These are phyloP conservation scores for Schwanniomyces yamadae DNA, from an alignment of 805 yeast species.

Conservation along the genomic window DNA sequence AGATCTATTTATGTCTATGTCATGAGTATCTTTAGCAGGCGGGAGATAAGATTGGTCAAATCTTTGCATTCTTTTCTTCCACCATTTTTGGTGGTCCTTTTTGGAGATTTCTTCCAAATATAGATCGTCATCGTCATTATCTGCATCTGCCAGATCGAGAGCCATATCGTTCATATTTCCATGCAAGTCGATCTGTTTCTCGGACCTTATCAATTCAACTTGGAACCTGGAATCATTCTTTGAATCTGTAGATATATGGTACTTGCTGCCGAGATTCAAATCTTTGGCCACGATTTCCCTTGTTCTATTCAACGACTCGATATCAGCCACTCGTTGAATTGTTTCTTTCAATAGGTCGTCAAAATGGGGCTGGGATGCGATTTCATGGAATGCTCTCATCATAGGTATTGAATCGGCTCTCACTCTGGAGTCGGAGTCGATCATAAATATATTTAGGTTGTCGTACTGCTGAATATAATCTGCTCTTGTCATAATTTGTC, in stretches of 20 bases:
- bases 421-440: slow-evolving; percentile 70
- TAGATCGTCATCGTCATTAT: slow-evolving; percentile 40
- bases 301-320: slow-evolving; percentile 76
- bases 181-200: slow-evolving; percentile 18
- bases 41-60: slow-evolving; percentile 25
- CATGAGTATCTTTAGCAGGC: slow-evolving; percentile 6
- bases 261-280: slow-evolving; percentile 51
- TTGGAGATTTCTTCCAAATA: slow-evolving; percentile 59
- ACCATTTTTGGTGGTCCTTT: slow-evolving; percentile 47
- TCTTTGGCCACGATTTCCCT: slow-evolving; percentile 75
- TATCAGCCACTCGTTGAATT: slow-evolving; percentile 64
- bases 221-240: slow-evolving; percentile 11
- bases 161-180: slow-evolving; percentile 17
- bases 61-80: slow-evolving; percentile 46
- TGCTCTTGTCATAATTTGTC: slow-evolving; percentile 82
- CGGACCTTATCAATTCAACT: slow-evolving; percentile 14
- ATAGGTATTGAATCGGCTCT: slow-evolving; percentile 82
- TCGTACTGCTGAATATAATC: slow-evolving; percentile 78
- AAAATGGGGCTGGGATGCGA: slow-evolving; percentile 68
- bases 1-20: slow-evolving; percentile 12
- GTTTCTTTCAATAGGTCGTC: slow-evolving; percentile 65
- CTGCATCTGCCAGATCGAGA: slow-evolving; percentile 11
- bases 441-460: slow-evolving; percentile 73
- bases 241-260: slow-evolving; percentile 25
- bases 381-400: slow-evolving; percentile 87